A percentile compares a stretch with the other conserved stretches of the same genome.
These are phyloP conservation scores for Leccinum ochraceum DNA, from an alignment of 768 basidiomycete genomes.

Conservation along the genomic window DNA sequence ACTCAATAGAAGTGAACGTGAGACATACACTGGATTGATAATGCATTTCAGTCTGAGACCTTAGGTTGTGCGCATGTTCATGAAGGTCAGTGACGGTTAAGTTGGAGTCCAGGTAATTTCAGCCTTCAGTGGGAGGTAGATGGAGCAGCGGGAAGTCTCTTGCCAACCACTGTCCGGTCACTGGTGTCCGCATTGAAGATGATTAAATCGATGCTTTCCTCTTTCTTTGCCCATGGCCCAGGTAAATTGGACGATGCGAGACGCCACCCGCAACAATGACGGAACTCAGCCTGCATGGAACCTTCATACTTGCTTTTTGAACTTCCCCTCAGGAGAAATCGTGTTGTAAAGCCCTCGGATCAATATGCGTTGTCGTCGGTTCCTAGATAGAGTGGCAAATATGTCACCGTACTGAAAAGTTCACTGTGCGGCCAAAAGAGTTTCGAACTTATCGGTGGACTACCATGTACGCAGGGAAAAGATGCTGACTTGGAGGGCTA, in stretches of 20 bases:
- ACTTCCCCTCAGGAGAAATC: conserved; percentile 5
- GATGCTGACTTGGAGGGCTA: conserved; percentile 4
- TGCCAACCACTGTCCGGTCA: background rate
- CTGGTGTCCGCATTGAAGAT: background rate
- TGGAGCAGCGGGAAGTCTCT: background rate
- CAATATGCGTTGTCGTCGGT: conserved; percentile 7
- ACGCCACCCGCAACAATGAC: background rate
- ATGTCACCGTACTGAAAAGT: background rate
- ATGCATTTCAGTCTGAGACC: background rate
- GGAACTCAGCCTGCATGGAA: background rate
- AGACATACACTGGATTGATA: background rate
- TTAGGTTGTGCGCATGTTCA: background rate
- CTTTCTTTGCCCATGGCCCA: background rate
- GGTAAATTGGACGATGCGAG: conserved; percentile 2
- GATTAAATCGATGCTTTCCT: background rate
- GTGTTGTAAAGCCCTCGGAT: conserved; percentile 22
- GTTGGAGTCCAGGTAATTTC: background rate
- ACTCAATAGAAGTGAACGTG: conserved; percentile 4
- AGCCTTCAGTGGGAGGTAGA: background rate
- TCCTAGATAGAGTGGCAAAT: conserved; percentile 7
- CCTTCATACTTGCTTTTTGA: conserved; percentile 4
- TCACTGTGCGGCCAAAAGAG: conserved; percentile 2
- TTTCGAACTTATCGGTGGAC: background rate
- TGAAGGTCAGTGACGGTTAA: background rate
- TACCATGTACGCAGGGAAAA: background rate